Conservation (phyloP, 2,329 filamentous ascomycete species). For the Colletotrichum sp. region DNA sequence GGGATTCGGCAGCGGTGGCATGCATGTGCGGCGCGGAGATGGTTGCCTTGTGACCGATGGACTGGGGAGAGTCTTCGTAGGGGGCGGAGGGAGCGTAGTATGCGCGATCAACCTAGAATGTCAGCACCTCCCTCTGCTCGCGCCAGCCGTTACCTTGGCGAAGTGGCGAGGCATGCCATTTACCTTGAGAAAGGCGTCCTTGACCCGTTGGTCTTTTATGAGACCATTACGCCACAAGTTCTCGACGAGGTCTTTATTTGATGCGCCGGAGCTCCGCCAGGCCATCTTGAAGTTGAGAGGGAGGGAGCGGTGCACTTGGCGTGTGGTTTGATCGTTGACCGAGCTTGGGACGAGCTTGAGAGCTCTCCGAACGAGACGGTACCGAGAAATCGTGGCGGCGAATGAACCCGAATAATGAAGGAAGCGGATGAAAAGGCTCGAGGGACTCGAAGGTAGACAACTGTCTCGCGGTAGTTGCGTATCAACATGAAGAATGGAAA, state of each 20-base stretch:
- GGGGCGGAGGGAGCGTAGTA: constrained; percentile 77
- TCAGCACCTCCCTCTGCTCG: background rate
- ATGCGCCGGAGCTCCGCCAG: constrained; percentile 81
- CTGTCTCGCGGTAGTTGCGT: background rate
- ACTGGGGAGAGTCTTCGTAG: constrained; percentile 67
- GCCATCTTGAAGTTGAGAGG: constrained; percentile 67
- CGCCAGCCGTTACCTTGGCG: background rate
- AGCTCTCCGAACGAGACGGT: background rate
- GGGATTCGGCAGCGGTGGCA: constrained; percentile 55
- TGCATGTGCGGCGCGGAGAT: constrained; percentile 69
- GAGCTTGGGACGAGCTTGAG: constrained; percentile 8
- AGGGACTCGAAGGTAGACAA: background rate
- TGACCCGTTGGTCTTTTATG: constrained; percentile 75
- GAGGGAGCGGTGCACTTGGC: background rate
- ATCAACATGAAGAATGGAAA: background rate
- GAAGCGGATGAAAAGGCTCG: background rate
- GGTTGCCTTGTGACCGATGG: constrained; percentile 60
- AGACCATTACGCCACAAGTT: constrained; percentile 77
- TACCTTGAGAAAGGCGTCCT: constrained; percentile 80
- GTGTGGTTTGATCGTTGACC: background rate
- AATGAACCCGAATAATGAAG: background rate
- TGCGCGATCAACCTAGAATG: constrained; percentile 79
- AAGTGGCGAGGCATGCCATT: background rate
- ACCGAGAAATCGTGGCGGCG: constrained; percentile 9
- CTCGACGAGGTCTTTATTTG: constrained; percentile 77